Evolutionary conservation across 768 basidiomycete species (phyloP).

Genomic region (Lanmaoa rubissima): DNA sequence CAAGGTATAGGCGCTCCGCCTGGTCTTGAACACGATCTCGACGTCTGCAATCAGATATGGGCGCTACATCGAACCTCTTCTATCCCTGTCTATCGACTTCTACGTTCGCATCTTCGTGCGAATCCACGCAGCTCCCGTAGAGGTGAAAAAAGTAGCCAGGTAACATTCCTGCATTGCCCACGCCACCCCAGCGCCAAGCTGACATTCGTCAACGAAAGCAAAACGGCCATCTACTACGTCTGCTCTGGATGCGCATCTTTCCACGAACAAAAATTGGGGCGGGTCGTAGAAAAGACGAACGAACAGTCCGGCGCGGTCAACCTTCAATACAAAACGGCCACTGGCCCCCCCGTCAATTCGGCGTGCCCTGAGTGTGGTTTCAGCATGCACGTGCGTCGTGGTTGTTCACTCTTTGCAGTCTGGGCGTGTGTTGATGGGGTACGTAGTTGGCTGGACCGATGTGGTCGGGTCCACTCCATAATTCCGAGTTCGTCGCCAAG

Average conservation of each 20-base stretch:
- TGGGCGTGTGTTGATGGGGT: background rate
- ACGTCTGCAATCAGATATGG: conserved; percentile 91
- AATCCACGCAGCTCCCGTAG: conserved; percentile 65
- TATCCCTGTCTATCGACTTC: conserved; percentile 95
- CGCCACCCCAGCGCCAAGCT: background rate
- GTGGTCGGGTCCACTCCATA: conserved; percentile 92
- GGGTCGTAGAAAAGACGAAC: conserved; percentile 58
- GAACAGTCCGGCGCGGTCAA: conserved; percentile 57
- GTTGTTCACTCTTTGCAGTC: conserved; percentile 14
- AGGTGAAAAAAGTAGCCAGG: conserved; percentile 84
- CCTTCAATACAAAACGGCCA: conserved; percentile 65
- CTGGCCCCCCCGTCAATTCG: conserved; percentile 63
- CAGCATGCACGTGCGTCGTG: conserved; percentile 58
- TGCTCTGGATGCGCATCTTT: conserved; percentile 83
- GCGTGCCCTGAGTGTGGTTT: conserved; percentile 84
- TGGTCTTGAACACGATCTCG: conserved; percentile 85
- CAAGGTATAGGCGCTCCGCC: conserved; percentile 71
- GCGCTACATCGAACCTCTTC: conserved; percentile 82
- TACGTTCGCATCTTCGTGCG: conserved; percentile 92
- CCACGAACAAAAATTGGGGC: conserved; percentile 84
- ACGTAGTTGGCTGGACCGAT: conserved; percentile 87
- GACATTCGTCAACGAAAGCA: conserved; percentile 45
- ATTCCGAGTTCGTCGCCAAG: conserved; percentile 66
- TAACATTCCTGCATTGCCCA: conserved; percentile 35
- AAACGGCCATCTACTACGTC: conserved; percentile 81